Evolutionary conservation across 2,329 filamentous ascomycete genomes (phyloP).

Genomic region (Colletotrichum acutatum): DNA sequence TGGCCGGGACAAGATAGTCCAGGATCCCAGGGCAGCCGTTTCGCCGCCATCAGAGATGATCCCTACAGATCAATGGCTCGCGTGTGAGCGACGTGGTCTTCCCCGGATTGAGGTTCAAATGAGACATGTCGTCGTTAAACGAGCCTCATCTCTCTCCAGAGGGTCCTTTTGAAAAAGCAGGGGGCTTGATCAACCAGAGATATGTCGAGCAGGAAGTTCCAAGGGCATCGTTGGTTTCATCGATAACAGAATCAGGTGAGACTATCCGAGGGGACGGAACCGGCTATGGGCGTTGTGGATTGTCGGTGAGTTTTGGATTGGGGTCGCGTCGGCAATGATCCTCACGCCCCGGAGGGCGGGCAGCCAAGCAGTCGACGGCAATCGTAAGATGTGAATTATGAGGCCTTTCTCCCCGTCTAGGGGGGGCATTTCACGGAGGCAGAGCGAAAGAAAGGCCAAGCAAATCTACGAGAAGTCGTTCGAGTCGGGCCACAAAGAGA

Average conservation of each 20-base stretch:
- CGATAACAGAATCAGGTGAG: conserved; percentile 4
- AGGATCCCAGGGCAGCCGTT: conserved; percentile 8
- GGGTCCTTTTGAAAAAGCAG: neutral
- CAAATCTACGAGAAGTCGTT: neutral
- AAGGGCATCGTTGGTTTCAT: conserved; percentile 11
- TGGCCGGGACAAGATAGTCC: neutral
- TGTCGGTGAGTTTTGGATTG: conserved; percentile 34
- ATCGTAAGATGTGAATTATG: neutral
- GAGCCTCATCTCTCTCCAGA: conserved; percentile 28
- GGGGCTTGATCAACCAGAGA: neutral
- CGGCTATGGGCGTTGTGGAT: conserved; percentile 17
- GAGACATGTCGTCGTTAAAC: conserved; percentile 26
- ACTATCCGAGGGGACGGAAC: conserved; percentile 4
- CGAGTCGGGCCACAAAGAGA: neutral
- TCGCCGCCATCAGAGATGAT: conserved; percentile 21
- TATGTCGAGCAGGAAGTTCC: neutral
- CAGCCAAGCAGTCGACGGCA: neutral
- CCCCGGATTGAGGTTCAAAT: conserved; percentile 27
- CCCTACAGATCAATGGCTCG: conserved; percentile 21
- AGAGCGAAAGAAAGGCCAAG: neutral
- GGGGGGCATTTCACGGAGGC: neutral
- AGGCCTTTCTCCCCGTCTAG: neutral
- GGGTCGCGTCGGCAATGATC: conserved; percentile 24
- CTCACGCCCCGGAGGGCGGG: neutral
- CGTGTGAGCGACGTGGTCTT: conserved; percentile 31